Evolutionary conservation across 805 yeast species (phyloP), one percentile per base, ranked within the genome.

Genomic region (Saturnispora sanitii): DNA sequence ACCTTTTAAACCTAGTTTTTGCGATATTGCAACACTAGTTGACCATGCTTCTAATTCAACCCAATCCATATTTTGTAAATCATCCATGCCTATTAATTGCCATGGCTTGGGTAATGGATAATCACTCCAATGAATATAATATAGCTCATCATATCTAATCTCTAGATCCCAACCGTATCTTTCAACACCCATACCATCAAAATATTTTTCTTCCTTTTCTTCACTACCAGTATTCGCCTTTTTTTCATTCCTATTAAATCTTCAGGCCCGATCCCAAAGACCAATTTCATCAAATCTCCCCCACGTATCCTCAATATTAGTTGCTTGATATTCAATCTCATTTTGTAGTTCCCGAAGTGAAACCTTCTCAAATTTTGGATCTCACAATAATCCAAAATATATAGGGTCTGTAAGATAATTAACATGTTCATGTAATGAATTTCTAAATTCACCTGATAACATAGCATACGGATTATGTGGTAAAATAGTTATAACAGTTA

Each of bases 91-190:
- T n/a, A 45, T 21, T 3, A 45, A 30, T 31, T 51, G 52, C 86
- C 86, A 79, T 4, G 85, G 86, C 51, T 80, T 79, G 0, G 78
- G 75, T 6, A 78, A 56, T 5, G 86, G 86, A 27, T 69, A 67
- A 51, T 80, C 87, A 3, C 81, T 73, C 54, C 73, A 80, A 53
- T 80, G 87, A 22, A 77, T 54, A 40, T 75, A 61, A 49, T 68
- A 47, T 4, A 69, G 55, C 9, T 61, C 54, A 6, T 51, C 45
- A 6, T 59, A 44, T 12, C 56, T 49, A 18, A 50, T 29, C 5
- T 34, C 23, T 3, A 67, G 51, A 22, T 58, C 45, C 75, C 75
- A 68, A 4, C 60, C 57, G 35, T 53, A 58, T 22, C 31, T 34
- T 17, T 41, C 45, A 13, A 39, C 15, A 5, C 45, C 47, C 45